Conservation (phyloP, 1,284 basidiomycete genomes). For the Leccinum insolens region DNA sequence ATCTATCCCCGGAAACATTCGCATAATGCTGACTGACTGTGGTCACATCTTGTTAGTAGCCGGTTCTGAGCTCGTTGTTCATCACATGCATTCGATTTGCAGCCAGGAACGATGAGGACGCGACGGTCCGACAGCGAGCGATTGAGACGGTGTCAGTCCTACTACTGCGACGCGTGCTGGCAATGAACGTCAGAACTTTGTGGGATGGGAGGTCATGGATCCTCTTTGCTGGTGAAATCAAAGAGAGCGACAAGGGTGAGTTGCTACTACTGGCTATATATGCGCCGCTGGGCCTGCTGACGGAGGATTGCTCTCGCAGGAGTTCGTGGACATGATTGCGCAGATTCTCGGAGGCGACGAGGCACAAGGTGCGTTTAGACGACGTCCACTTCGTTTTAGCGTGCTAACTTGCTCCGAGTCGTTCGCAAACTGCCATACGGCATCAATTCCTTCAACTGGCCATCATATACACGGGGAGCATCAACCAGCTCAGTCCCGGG, state of each 20-base stretch:
- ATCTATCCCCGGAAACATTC: background rate
- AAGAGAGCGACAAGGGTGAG: constrained; percentile 54
- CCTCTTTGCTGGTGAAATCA: constrained; percentile 59
- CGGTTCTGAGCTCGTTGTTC: constrained; percentile 52
- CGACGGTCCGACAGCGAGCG: constrained; percentile 39
- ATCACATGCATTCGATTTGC: constrained; percentile 42
- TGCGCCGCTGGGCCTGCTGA: background rate
- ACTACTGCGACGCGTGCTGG: constrained; percentile 47
- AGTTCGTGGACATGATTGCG: constrained; percentile 48
- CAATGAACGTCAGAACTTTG: constrained; percentile 45
- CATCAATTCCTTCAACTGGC: constrained; percentile 59
- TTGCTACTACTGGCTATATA: constrained; percentile 4
- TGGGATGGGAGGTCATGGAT: constrained; percentile 72
- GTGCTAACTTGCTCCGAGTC: constrained; percentile 4
- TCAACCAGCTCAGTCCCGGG: constrained; percentile 64
- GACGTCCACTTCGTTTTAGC: background rate
- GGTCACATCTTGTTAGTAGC: constrained; percentile 43
- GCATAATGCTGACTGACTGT: constrained; percentile 6
- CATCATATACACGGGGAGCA: constrained; percentile 56
- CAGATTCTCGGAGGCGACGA: constrained; percentile 45
- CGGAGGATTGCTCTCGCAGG: constrained; percentile 35
- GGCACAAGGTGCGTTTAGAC: constrained; percentile 43
- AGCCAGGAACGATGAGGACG: constrained; percentile 35
- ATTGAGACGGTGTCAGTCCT: constrained; percentile 52
- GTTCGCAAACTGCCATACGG: constrained; percentile 44